A percentile compares a stretch with the other conserved stretches of the same genome.
Evolutionary conservation across 1,284 basidiomycete species (phyloP).

Genomic region (Exobasidium rhododendri): DNA sequence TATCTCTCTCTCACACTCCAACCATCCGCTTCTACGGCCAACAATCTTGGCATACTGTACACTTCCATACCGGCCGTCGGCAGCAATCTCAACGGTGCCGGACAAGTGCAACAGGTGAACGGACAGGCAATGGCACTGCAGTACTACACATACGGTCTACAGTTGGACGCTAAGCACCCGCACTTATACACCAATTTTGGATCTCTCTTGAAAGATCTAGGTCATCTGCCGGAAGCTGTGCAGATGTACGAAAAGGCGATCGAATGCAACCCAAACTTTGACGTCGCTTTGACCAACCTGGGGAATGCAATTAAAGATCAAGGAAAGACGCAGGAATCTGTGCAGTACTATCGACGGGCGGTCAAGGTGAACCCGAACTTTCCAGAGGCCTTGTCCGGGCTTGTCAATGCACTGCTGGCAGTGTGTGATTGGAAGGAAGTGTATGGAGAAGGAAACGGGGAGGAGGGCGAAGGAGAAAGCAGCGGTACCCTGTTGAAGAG

Average conservation of each 20-base stretch:
- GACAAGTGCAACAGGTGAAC: slow-evolving; percentile 49
- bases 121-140: slow-evolving; percentile 59
- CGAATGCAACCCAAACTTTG: slow-evolving; percentile 61
- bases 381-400: slow-evolving; percentile 63
- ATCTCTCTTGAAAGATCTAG: slow-evolving; percentile 64
- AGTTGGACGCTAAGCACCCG: slow-evolving; percentile 62
- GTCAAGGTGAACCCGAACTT: slow-evolving; percentile 62
- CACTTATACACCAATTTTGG: slow-evolving; percentile 66
- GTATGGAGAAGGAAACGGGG: slow-evolving; percentile 23
- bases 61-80: slow-evolving; percentile 58
- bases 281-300: slow-evolving; percentile 65
- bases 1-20: slow-evolving; percentile 63
- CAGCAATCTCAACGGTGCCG: slow-evolving; percentile 41
- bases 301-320: slow-evolving; percentile 62
- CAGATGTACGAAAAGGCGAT: slow-evolving; percentile 62
- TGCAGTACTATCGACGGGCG: slow-evolving; percentile 63
- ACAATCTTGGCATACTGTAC: slow-evolving; percentile 65
- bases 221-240: slow-evolving; percentile 61
- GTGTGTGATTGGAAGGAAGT: slow-evolving; percentile 63
- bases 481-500: slow-evolving; percentile 59
- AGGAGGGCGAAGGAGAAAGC: slow-evolving; percentile 37
- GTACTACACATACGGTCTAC: slow-evolving; percentile 63
- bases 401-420: slow-evolving; percentile 61
- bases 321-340: slow-evolving; percentile 61
- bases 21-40: slow-evolving; percentile 63